Conservation (phyloP, 148 eudicot species). For the Silene latifolia region DNA sequence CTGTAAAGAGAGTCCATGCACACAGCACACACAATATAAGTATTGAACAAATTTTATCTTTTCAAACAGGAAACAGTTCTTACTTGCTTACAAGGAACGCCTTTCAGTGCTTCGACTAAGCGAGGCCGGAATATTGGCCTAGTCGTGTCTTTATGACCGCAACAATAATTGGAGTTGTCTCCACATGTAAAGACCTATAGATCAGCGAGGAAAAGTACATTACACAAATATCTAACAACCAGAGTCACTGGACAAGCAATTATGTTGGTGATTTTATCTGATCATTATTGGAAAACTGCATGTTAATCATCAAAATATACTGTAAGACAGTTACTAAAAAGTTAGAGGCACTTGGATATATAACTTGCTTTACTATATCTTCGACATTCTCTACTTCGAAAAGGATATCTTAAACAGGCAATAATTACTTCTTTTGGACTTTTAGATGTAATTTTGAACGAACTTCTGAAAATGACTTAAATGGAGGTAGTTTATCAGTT, state of each 20-base stretch:
- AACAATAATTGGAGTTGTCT: slow-evolving; percentile 87
- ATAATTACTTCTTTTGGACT: too few species aligned
- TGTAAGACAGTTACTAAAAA: too few species aligned
- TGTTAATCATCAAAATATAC: too few species aligned
- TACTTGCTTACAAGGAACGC: slow-evolving; percentile 86
- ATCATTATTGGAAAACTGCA: too few species aligned
- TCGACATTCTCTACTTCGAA: too few species aligned
- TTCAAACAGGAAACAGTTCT: neutral
- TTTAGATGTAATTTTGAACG: too few species aligned
- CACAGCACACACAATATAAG: neutral
- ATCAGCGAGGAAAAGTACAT: neutral
- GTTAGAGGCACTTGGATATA: too few species aligned
- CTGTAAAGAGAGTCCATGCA: neutral
- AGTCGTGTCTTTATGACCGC: slow-evolving; percentile 77
- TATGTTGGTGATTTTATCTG: neutral
- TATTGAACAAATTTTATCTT: neutral
- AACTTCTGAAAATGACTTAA: too few species aligned
- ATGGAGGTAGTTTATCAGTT: neutral
- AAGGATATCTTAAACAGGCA: neutral
- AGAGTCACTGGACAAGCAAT: neutral
- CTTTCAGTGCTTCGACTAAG: slow-evolving; percentile 74
- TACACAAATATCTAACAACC: neutral
- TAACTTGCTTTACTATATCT: too few species aligned
- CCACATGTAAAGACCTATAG: slow-evolving; percentile 92
- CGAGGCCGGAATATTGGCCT: slow-evolving; percentile 92